These are phyloP conservation scores for Fusarium xylarioides DNA, from an alignment of 2,329 filamentous ascomycete species.

Conservation along the genomic window DNA sequence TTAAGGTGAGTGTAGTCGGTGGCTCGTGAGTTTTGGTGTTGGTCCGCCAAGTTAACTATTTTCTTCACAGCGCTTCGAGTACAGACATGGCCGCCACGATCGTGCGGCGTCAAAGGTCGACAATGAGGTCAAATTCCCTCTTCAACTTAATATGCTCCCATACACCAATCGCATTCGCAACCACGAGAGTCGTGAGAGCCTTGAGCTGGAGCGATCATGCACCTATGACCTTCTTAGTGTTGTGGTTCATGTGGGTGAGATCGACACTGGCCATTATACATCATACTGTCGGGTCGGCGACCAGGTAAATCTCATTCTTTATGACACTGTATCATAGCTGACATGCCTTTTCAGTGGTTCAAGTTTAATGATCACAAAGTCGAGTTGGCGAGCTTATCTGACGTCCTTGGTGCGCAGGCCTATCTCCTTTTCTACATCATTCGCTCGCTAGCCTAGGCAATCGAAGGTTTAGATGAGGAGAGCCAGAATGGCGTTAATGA, in stretches of 20 bases:
- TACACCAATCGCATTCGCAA: slow-evolving; percentile 77
- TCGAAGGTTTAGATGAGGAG: not conserved
- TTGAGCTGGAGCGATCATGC: slow-evolving; percentile 71
- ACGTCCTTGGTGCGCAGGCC: slow-evolving; percentile 86
- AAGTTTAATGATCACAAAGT: slow-evolving; percentile 96
- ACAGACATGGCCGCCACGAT: slow-evolving; percentile 70
- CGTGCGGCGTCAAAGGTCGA: slow-evolving; percentile 86
- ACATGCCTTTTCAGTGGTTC: slow-evolving; percentile 74
- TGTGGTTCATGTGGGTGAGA: slow-evolving; percentile 91
- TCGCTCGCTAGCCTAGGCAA: slow-evolving; percentile 61
- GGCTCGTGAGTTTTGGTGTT: not conserved
- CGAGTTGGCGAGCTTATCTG: slow-evolving; percentile 80
- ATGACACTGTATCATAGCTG: not conserved
- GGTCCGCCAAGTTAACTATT: not conserved
- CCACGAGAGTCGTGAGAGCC: slow-evolving; percentile 60
- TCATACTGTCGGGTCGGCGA: slow-evolving; percentile 87
- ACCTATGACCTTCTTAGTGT: slow-evolving; percentile 90
- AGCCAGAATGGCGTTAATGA: slow-evolving; percentile 21
- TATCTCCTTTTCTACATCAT: slow-evolving; percentile 91
- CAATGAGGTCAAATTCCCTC: slow-evolving; percentile 83
- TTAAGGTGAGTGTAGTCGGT: slow-evolving; percentile 71
- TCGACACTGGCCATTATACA: slow-evolving; percentile 92
- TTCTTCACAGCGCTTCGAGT: slow-evolving; percentile 71
- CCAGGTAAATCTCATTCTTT: slow-evolving; percentile 54
- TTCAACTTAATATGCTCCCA: slow-evolving; percentile 88